Percentiles rank a stretch among this genome's conserved stretches.
Conservation (phyloP, 2,329 filamentous ascomycete species). For the Nigrograna mackinnonii region DNA sequence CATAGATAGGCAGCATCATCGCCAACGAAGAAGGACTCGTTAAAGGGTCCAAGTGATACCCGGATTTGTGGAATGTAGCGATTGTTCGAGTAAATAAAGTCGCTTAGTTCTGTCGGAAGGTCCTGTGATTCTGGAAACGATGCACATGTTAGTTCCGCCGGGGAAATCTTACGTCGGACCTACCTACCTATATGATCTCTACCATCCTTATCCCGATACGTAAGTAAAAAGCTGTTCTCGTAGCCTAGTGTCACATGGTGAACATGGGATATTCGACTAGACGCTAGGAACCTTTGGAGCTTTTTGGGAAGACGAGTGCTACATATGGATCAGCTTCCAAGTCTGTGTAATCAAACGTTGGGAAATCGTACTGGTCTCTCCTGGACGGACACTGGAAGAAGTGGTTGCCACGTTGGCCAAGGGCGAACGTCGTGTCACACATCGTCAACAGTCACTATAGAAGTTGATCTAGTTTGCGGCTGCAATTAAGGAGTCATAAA, state of each 20-base stretch:
- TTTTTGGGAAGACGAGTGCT: constrained; percentile 33
- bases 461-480: too few species aligned
- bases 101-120: constrained; percentile 25
- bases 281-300: constrained; percentile 24
- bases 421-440: constrained; percentile 37
- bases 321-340: background rate
- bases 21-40: constrained; percentile 34
- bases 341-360: background rate
- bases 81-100: constrained; percentile 27
- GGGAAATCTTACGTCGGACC: too few species aligned
- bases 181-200: constrained; percentile 25
- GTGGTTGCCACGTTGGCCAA: constrained; percentile 39
- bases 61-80: constrained; percentile 30
- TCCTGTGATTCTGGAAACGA: constrained; percentile 16
- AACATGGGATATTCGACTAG: constrained; percentile 23
- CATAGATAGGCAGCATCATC: constrained; percentile 31
- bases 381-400: constrained; percentile 35
- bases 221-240: constrained; percentile 36
- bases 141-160: background rate
- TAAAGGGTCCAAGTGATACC: constrained; percentile 35
- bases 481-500: too few species aligned
- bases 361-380: constrained; percentile 26
- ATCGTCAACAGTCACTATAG: constrained; percentile 13
- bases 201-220: constrained; percentile 29
- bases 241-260: constrained; percentile 37